Base-by-base conservation (phyloP, 371 early-diverging fungal genomes). In the Syncephalastrum contaminatum region DNA sequence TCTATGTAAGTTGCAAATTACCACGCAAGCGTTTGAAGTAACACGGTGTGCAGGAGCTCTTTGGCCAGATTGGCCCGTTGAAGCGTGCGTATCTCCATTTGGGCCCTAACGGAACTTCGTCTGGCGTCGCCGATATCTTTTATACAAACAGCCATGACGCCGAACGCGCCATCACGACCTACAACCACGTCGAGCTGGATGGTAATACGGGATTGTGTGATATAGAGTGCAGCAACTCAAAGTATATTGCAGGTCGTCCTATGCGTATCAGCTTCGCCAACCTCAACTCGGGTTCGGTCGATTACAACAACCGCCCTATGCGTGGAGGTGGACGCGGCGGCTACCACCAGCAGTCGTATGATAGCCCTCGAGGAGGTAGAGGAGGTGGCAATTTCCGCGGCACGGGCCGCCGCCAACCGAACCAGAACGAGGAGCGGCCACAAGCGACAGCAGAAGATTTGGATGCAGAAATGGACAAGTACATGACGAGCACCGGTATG, bases 61-160 rank as follows among this genome's bases (percentile, higher is more conserved):
- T 82, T 62, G 75, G 75, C 51, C 74, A 80, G 67, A 69, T 74
- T 51, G 83, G 83, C 36, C 51, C 64, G 48, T 54, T 82, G 22
- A 80, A 73, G 51, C 72, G 75, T 52, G 77, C 77, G 22, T 75
- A 66, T 47, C 63, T 82, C 44, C 80, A 84, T 59, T 77, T 83
- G 52, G 85, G 74, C 53, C 81, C 75, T 15, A 75, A 73, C 47
- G 86, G 84, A 58, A 74, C 78, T 42, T 84, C 85, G 15, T 75
- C 84, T n/a, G 87, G 87, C 51, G 77, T 82, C 4, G 87, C 87
- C 56, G 79, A 82, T 49, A 63, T 87, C 16, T 64, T 73, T n/a
- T 87, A 83, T 61, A 69, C 64, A 15, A 47, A 62, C n/a, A 43
- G 73, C 16, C 62, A 59, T 13, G 81, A 82, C 56, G 85, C 85